Conservation (phyloP, 140 eudicot genomes). For the Bidens hawaiensis region DNA sequence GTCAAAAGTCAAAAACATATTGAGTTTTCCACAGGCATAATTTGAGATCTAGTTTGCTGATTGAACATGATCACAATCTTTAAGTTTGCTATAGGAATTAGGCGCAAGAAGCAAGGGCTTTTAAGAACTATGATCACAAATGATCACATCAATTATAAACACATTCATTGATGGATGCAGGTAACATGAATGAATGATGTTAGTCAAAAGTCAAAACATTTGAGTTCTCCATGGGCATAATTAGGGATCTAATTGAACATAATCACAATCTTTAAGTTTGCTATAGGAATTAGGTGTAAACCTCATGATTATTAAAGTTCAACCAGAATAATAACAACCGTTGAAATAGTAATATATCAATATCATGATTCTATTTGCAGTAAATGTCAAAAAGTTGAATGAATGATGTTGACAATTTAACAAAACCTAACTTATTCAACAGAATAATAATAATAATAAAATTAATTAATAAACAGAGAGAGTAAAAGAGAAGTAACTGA, state of each 20-base stretch:
- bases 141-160: too few species aligned
- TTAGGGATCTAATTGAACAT: not conserved
- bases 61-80: not conserved
- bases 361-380: not conserved
- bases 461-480: conserved; percentile 1
- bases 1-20: too few species aligned
- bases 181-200: too few species aligned
- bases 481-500: conserved; percentile 41
- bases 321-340: not conserved
- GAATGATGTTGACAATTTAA: conserved; percentile 20
- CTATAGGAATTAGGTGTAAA: not conserved
- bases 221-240: too few species aligned
- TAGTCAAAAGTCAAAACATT: too few species aligned
- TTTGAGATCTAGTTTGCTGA: not conserved
- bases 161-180: too few species aligned
- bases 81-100: not conserved
- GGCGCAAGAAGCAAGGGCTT: too few species aligned
- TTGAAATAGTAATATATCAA: not conserved
- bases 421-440: conserved; percentile 14
- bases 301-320: not conserved
- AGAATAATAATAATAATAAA: too few species aligned
- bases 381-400: conserved; percentile 15
- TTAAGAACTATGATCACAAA: not conserved
- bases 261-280: too few species aligned
- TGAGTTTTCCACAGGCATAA: too few species aligned